Conservation (phyloP, 495 filamentous ascomycete species). For the Podospora didyma region DNA sequence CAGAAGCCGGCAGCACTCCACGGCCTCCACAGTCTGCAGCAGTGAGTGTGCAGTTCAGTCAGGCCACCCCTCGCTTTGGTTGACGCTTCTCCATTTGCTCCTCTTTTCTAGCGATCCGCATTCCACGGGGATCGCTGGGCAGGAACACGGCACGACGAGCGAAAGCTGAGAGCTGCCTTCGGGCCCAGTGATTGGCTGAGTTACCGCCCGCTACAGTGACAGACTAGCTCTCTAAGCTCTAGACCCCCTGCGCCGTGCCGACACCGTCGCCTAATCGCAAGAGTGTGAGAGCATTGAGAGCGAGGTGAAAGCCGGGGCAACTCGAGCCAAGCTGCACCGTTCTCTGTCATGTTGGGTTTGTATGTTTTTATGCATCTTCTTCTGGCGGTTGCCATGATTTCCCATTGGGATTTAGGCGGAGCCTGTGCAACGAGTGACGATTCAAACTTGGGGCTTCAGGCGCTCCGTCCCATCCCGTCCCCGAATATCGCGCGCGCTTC, state of each 20-base stretch:
- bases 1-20: slow-evolving; percentile 11
- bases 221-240: slow-evolving; percentile 10
- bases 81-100: slow-evolving; percentile 3
- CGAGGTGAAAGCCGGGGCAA: background rate
- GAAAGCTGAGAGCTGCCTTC: slow-evolving; percentile 16
- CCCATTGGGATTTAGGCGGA: background rate
- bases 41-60: background rate
- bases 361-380: no score
- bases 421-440: background rate
- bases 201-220: slow-evolving; percentile 42
- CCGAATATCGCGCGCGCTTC: no score
- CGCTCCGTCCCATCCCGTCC: no score
- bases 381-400: background rate
- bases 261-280: background rate
- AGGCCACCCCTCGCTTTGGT: no score
- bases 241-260: slow-evolving; percentile 4
- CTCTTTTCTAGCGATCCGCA: background rate
- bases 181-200: slow-evolving; percentile 35
- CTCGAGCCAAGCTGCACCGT: no score
- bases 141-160: background rate
- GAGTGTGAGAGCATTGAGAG: background rate
- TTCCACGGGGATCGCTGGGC: slow-evolving; percentile 8
- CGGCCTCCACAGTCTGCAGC: background rate
- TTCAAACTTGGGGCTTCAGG: no score
- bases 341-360: no score